Base-by-base conservation (phyloP, 202 grass and related monocot species). In the Panicum hallii region DNA sequence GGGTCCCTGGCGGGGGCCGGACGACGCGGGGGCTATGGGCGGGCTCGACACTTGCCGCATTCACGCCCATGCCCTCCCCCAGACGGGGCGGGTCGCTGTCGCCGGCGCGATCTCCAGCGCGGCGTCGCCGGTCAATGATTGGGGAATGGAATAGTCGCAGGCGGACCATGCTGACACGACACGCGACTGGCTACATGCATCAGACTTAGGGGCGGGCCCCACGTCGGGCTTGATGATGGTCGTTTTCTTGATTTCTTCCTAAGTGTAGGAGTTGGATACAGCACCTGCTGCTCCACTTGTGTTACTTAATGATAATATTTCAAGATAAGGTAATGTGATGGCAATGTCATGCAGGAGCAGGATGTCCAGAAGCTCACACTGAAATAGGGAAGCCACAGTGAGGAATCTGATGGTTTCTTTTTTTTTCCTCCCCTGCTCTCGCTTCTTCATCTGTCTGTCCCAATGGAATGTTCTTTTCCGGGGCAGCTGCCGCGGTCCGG, bases 91-190 rank as follows among this genome's bases (percentile, higher is more conserved):
- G 22, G 77, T 52, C 17, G 52, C 42, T 78, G 7, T 36, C 64
- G 1, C 11, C 14, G 63, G 60, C 68, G 56, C 2, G 7, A 30
- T 74, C 74, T 72, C 40, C 23, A 66, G 52, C 82, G 61, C 60
- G 11, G 70, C 70, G 44, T 45, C 82, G 14, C 14, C 15, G 54
- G n/a, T 76, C 70, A 55, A 85, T 81, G 77, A 89, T 89, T 81
- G 63, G 71, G n/a, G 8, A 46, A 72, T 63, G 75, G 68, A 75
- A 43, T 15, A 60, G 61, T 75, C 23, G 49, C 60, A 1, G 23
- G 2, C 14, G 60, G 43, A 38, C 63, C 47, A 23, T 75, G 78
- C 53, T 74, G 67, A 56, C 55, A 76, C 32, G 9, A 57, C 34
- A 42, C 30, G 30, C 7, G 28, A 58, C 65, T 38, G 14, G 4